Evolutionary conservation across 2,329 filamentous ascomycete genomes (phyloP).

Genomic region (Rosellinia necatrix): DNA sequence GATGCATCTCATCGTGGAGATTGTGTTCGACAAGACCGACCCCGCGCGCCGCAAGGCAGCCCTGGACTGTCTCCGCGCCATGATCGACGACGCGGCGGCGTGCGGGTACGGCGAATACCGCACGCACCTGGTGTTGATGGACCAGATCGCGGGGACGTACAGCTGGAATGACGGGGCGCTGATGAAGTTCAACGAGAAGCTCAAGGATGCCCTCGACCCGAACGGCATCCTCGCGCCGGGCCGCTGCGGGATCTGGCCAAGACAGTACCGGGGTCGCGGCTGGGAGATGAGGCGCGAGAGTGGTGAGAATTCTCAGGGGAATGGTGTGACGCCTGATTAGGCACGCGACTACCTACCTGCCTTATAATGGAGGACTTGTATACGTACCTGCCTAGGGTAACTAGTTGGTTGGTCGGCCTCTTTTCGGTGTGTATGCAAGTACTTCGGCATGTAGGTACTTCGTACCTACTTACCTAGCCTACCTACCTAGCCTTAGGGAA

Average conservation of each 20-base stretch:
- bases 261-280: constrained; percentile 40
- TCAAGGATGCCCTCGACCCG: constrained; percentile 51
- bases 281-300: constrained; percentile 45
- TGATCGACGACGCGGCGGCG: constrained; percentile 46
- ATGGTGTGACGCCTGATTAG: constrained; percentile 33
- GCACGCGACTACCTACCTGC: not conserved
- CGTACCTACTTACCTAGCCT: no score
- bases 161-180: constrained; percentile 47
- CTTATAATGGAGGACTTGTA: no score
- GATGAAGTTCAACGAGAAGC: constrained; percentile 46
- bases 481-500: no score
- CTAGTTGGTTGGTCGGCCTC: no score
- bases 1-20: constrained; percentile 48
- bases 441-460: no score
- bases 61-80: constrained; percentile 36
- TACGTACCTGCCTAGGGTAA: no score
- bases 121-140: constrained; percentile 51
- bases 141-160: constrained; percentile 50
- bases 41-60: constrained; percentile 32
- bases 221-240: constrained; percentile 42
- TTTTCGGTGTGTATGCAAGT: no score
- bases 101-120: constrained; percentile 51
- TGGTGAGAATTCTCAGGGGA: constrained; percentile 40
- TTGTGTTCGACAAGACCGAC: constrained; percentile 41
- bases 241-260: constrained; percentile 41